Percentiles rank a stretch among this genome's conserved stretches.
phyloP scores from a whole-genome alignment of 2,329 filamentous ascomycete species.

The Beauveria scarabaeidicola region DNA sequence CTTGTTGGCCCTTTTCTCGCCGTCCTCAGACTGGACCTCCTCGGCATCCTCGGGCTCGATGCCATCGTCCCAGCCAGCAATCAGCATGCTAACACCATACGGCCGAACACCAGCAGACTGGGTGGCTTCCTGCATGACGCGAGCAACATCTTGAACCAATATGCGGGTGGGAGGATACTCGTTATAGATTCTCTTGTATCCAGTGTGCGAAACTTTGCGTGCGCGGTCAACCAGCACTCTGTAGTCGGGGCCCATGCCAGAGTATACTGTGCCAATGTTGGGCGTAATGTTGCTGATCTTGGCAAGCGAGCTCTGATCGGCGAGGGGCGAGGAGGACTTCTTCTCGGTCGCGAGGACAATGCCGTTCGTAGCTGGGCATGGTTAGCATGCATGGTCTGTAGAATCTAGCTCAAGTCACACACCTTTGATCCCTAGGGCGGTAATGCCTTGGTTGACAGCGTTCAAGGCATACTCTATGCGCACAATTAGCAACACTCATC shows the following conservation, averaged over 20 bases:
- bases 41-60: slow-evolving; percentile 76
- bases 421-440: slow-evolving; percentile 98
- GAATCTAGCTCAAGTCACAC: slow-evolving; percentile 19
- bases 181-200: slow-evolving; percentile 99
- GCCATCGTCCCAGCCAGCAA: slow-evolving; percentile 97
- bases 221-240: slow-evolving; percentile 95
- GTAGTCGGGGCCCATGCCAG: slow-evolving; percentile 98
- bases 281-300: slow-evolving; percentile 98
- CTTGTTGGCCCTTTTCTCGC: slow-evolving; percentile 64
- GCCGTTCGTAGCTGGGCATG: slow-evolving; percentile 75
- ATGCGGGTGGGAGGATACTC: slow-evolving; percentile 99
- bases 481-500: slow-evolving; percentile 16
- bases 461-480: slow-evolving; percentile 91
- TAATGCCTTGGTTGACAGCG: slow-evolving; percentile 98
- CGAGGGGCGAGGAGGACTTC: slow-evolving; percentile 95
- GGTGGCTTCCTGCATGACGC: slow-evolving; percentile 97
- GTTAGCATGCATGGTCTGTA: slow-evolving; percentile 16
- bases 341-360: slow-evolving; percentile 99
- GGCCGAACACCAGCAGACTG: slow-evolving; percentile 95
- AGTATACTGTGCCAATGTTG: slow-evolving; percentile 99
- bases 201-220: slow-evolving; percentile 94
- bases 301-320: slow-evolving; percentile 87
- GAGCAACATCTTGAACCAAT: slow-evolving; percentile 95
- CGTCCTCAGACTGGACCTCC: slow-evolving; percentile 45
- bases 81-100: slow-evolving; percentile 90